These are phyloP conservation scores for Agaricus sinodeliciosus DNA, from an alignment of 768 basidiomycete species.

Conservation along the genomic window DNA sequence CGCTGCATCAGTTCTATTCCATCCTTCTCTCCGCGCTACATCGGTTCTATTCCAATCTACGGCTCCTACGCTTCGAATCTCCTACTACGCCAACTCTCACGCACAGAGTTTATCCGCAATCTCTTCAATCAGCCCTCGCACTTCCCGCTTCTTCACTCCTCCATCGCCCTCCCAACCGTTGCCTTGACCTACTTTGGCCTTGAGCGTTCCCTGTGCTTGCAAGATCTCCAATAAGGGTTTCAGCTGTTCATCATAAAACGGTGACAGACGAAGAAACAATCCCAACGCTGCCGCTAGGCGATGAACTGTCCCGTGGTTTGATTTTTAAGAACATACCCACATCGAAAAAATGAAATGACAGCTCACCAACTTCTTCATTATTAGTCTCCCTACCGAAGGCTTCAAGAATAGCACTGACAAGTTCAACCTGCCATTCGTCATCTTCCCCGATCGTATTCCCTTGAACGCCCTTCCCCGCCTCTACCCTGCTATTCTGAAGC, in stretches of 20 bases:
- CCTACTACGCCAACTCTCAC: constrained; percentile 16
- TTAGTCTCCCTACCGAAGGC: constrained; percentile 63
- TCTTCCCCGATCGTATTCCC: constrained; percentile 33
- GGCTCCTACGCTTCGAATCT: no score
- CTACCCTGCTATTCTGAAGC: constrained; percentile 57
- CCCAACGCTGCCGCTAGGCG: constrained; percentile 76
- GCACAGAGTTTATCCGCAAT: constrained; percentile 43
- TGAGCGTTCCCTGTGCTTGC: constrained; percentile 48
- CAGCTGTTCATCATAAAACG: constrained; percentile 51
- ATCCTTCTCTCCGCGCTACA: constrained; percentile 1
- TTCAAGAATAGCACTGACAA: constrained; percentile 78
- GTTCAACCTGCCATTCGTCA: constrained; percentile 83
- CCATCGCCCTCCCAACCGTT: constrained; percentile 37
- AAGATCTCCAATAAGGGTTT: constrained; percentile 63
- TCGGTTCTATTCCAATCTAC: not conserved
- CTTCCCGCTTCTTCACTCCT: constrained; percentile 58
- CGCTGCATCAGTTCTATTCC: not conserved
- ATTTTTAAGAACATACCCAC: not conserved
- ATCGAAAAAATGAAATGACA: constrained; percentile 3
- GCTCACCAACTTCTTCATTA: constrained; percentile 78
- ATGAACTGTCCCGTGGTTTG: constrained; percentile 46
- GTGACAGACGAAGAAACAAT: constrained; percentile 69
- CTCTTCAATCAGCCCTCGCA: constrained; percentile 59
- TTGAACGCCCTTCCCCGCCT: constrained; percentile 23
- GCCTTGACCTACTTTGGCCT: constrained; percentile 49